Conservation (phyloP, 2,329 filamentous ascomycete species). For the Tolypocladium ophioglossoides region DNA sequence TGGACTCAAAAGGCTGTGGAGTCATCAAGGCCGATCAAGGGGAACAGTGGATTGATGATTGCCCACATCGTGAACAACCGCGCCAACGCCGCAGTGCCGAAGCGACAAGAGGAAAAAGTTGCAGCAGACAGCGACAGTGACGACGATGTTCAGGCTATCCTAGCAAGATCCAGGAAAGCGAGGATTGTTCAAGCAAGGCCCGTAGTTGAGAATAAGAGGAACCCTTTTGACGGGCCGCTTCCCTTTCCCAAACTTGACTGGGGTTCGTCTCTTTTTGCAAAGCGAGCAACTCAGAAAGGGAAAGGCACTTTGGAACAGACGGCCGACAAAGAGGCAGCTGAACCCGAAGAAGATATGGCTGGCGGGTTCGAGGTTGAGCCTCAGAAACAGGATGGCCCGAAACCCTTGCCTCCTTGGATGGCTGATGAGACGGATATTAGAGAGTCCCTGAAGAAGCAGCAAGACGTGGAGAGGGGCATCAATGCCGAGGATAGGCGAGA, state of each 20-base stretch:
- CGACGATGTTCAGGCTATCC: constrained; percentile 66
- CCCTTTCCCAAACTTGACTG: constrained; percentile 82
- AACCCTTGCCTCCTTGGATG: constrained; percentile 71
- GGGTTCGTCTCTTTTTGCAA: constrained; percentile 49
- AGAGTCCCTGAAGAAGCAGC: constrained; percentile 48
- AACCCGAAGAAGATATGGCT: constrained; percentile 38
- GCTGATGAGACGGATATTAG: constrained; percentile 54
- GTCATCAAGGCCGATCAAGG: constrained; percentile 38
- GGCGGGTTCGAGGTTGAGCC: constrained; percentile 55
- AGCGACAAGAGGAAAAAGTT: constrained; percentile 15
- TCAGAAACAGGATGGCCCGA: constrained; percentile 30
- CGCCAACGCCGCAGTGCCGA: constrained; percentile 50
- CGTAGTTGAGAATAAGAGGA: constrained; percentile 41
- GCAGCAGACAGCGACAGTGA: constrained; percentile 57
- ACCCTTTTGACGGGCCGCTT: constrained; percentile 65
- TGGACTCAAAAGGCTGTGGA: constrained; percentile 47
- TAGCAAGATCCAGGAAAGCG: constrained; percentile 58
- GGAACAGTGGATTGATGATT: constrained; percentile 49
- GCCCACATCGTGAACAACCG: constrained; percentile 66
- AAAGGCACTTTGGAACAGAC: constrained; percentile 10
- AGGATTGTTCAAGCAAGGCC: constrained; percentile 33
- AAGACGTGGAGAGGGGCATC: constrained; percentile 44
- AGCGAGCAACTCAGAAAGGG: constrained; percentile 20
- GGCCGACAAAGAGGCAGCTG: constrained; percentile 14
- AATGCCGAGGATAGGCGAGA: constrained; percentile 52